These are phyloP conservation scores for Pythium sp. DNA, from an alignment of 352 stramenopile species.

Conservation along the genomic window DNA sequence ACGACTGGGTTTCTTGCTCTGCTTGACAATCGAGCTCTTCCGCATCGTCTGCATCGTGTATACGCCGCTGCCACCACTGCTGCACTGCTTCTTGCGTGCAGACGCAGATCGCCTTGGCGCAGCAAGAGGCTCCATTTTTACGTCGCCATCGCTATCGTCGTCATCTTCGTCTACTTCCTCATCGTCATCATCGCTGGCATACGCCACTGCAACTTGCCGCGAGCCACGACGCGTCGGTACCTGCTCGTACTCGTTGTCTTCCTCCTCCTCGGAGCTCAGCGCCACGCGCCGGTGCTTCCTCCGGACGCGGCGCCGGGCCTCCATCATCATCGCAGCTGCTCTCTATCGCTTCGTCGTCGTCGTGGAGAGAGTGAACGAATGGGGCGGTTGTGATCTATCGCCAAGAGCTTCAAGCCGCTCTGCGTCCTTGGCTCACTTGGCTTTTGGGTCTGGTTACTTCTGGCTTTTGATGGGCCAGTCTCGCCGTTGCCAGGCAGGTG, in stretches of 20 bases:
- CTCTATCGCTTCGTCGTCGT: neutral
- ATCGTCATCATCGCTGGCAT: neutral
- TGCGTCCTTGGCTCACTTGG: neutral
- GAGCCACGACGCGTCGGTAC: neutral
- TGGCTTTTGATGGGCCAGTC: constrained; percentile 2
- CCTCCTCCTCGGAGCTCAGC: constrained; percentile 1
- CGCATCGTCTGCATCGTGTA: neutral
- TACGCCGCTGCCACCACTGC: neutral
- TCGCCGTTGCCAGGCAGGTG: neutral
- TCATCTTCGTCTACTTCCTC: neutral
- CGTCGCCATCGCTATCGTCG: neutral
- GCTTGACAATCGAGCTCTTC: neutral
- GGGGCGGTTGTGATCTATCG: neutral
- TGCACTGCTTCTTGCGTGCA: neutral
- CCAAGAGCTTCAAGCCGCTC: constrained; percentile 1
- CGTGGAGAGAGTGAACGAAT: neutral
- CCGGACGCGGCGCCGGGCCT: neutral
- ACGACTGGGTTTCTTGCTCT: neutral
- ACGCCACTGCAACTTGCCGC: neutral
- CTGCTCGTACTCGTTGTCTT: neutral
- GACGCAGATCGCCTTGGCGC: neutral
- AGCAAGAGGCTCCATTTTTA: neutral
- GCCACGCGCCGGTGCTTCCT: constrained; percentile 1
- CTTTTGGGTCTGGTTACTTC: neutral
- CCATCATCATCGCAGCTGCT: neutral